These are phyloP conservation scores for Candida verbasci DNA, from an alignment of 805 yeast genomes.

Conservation along the genomic window DNA sequence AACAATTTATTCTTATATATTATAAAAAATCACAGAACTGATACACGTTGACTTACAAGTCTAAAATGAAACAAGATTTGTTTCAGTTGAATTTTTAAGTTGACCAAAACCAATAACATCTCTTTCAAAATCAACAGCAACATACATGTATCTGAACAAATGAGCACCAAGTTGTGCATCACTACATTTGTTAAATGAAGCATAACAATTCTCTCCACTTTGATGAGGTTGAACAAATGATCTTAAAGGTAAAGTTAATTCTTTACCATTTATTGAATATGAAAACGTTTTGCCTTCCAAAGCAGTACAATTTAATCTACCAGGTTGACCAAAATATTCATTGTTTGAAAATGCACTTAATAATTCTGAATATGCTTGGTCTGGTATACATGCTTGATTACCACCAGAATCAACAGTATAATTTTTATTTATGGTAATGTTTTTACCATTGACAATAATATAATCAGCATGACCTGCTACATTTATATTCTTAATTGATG, in stretches of 20 bases:
- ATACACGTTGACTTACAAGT: no score
- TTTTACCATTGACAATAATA: not conserved
- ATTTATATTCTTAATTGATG: not conserved
- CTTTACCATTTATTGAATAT: slow-evolving; percentile 1
- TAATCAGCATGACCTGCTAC: not conserved
- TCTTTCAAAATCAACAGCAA: not conserved
- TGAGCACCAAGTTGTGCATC: no score
- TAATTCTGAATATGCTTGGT: no score
- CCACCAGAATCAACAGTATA: slow-evolving; percentile 2
- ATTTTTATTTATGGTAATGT: not conserved
- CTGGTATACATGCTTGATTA: no score
- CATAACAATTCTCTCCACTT: not conserved
- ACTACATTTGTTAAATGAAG: no score
- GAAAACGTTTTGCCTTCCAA: slow-evolving; percentile 1
- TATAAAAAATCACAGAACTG: no score
- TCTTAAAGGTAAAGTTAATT: not conserved
- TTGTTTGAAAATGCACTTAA: no score
- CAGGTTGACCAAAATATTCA: not conserved
- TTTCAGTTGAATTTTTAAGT: not conserved
- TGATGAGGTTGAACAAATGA: not conserved
- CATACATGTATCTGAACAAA: slow-evolving; percentile 3
- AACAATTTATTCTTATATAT: no score
- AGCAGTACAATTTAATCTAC: not conserved
- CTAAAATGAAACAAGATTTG: slow-evolving; percentile 1
- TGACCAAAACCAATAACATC: slow-evolving; percentile 1